Evolutionary conservation across 2,329 filamentous ascomycete species (phyloP), one percentile per base, ranked within the genome.

Genomic region (Fusarium sp.): DNA sequence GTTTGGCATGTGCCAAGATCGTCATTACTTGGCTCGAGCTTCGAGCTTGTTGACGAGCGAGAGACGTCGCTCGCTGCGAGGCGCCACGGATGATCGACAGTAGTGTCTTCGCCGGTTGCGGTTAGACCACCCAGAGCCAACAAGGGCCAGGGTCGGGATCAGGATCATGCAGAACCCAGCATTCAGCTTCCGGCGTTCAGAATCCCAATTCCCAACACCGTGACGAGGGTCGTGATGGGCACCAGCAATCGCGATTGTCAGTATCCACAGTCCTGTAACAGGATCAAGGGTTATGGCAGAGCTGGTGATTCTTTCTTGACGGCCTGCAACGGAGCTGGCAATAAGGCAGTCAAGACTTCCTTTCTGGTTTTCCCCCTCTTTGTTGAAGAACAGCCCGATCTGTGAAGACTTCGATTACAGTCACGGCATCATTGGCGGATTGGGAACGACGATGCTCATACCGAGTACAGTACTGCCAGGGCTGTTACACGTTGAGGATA

Each of bases 61-160:
- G 34, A 31, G 62, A 51, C 46, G 37, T 61, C 39, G 41, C 41
- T 46, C 56, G 48, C 55, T 63, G 63, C 48, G 51, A 73, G 60
- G 70, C 72, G 70, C 68, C 54, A 62, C 73, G 72, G 73, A 73
- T 72, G 73, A 75, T 75, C 73, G 73, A 75, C 73, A 65, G 68
- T 74, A 75, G 73, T 68, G 72, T 71, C 46, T 37, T 65, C 52
- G 56, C 59, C 68, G 64, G 52, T 71, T 68, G 27, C 30, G 56
- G 68, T 71, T 68, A 71, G 68, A 27, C 43, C 40, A 8, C 12
- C 7, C 27, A 48, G 36, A 31, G 52, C 36, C 43, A 70, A 55
- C 63, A 30, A 56, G 61, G 43, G 10, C 47, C 27, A 23, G 54
- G 54, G 9, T 40, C 36, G 7, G 40, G 30, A 55, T 40, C 27